Percentiles rank a stretch among this genome's conserved stretches.
phyloP scores from a whole-genome alignment of 805 yeast genomes.

The Sugiyamaella marilandica region DNA sequence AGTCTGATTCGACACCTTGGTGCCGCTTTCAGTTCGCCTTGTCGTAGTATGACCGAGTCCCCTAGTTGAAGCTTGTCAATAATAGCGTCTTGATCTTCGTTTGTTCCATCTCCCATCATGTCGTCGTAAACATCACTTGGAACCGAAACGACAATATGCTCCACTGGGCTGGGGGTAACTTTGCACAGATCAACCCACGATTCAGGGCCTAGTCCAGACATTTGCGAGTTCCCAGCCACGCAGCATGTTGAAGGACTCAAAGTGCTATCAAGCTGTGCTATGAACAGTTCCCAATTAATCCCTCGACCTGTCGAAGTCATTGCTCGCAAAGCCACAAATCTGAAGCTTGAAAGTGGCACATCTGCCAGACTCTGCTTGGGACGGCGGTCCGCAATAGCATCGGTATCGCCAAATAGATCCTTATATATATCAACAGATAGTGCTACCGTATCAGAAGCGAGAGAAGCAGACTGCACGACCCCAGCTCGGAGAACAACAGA shows the following conservation, averaged over 20 bases:
- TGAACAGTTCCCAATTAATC: constrained; percentile 16
- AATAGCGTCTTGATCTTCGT: background rate
- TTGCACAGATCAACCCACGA: constrained; percentile 14
- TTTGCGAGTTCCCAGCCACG: constrained; percentile 2
- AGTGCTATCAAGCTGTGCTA: constrained; percentile 8
- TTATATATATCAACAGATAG: constrained; percentile 13
- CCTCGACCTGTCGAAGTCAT: constrained; percentile 2
- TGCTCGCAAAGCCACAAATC: constrained; percentile 11
- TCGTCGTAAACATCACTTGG: constrained; percentile 46
- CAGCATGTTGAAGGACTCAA: constrained; percentile 13
- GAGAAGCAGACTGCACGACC: background rate
- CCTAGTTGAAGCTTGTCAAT: constrained; percentile 29
- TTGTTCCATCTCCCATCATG: constrained; percentile 32
- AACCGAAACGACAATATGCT: constrained; percentile 38
- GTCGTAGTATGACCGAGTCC: constrained; percentile 32
- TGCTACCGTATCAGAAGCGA: constrained; percentile 6
- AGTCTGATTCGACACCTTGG: constrained; percentile 50
- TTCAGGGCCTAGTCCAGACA: background rate
- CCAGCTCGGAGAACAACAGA: background rate
- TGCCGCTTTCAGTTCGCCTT: constrained; percentile 40
- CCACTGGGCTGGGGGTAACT: constrained; percentile 30
- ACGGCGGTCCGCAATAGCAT: background rate
- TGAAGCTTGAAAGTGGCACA: background rate
- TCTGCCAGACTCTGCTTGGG: background rate
- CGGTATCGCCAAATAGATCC: constrained; percentile 8